Conservation (phyloP, 768 basidiomycete genomes). For the Tricholoma terreum region DNA sequence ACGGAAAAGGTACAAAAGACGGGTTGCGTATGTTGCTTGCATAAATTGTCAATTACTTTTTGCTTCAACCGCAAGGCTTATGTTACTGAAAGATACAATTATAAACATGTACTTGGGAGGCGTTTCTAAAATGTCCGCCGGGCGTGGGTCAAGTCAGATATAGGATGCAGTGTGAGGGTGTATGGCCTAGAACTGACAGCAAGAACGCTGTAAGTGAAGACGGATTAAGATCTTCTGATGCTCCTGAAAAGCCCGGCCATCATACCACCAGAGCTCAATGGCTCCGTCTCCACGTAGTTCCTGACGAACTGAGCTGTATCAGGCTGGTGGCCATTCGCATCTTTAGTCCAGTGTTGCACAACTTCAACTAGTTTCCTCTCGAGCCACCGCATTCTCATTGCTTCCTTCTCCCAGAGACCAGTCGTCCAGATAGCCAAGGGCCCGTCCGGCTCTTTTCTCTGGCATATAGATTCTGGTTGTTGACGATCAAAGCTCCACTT, state of each 20-base stretch:
- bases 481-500: constrained; percentile 21
- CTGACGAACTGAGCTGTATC: constrained; percentile 31
- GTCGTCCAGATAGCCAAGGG: constrained; percentile 72
- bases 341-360: constrained; percentile 41
- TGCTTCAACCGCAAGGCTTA: background rate
- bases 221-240: background rate
- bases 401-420: constrained; percentile 66
- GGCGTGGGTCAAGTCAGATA: too few species aligned
- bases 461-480: constrained; percentile 22
- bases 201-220: too few species aligned
- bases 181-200: too few species aligned
- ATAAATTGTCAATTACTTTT: background rate
- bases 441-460: constrained; percentile 32
- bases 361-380: constrained; percentile 50
- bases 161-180: too few species aligned
- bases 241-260: constrained; percentile 6
- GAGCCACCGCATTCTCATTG: constrained; percentile 55
- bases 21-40: constrained; percentile 8
- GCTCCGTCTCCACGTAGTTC: constrained; percentile 12
- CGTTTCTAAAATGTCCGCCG: too few species aligned
- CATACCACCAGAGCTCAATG: background rate
- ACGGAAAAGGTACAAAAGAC: constrained; percentile 10
- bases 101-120: constrained; percentile 9
- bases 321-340: constrained; percentile 18
- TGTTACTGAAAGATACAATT: background rate